phyloP scores from a whole-genome alignment of 2,329 filamentous ascomycete species.

The Xylariaceae sp. region DNA sequence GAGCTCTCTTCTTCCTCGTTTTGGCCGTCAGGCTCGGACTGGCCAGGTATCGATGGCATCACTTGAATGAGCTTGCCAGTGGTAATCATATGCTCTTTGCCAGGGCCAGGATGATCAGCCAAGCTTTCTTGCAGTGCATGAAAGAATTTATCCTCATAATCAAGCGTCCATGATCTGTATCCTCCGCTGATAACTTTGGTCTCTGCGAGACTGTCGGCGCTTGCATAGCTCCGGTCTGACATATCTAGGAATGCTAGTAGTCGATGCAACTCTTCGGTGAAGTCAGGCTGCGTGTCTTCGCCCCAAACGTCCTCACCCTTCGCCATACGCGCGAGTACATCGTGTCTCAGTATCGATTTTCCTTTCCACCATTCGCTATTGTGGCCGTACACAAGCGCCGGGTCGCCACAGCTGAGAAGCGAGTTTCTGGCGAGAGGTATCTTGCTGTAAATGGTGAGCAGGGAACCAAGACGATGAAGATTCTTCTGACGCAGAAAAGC shows the following conservation, averaged over 20 bases:
- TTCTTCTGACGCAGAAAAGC: conserved; percentile 44
- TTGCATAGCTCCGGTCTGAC: conserved; percentile 56
- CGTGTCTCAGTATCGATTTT: conserved; percentile 41
- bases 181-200: conserved; percentile 32
- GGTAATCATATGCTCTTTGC: conserved; percentile 24
- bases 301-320: conserved; percentile 31
- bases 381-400: conserved; percentile 47
- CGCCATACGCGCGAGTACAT: conserved; percentile 34
- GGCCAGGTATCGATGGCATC: conserved; percentile 2
- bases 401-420: conserved; percentile 41
- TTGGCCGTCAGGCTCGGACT: conserved; percentile 25
- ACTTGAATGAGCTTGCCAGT: conserved; percentile 23
- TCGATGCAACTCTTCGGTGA: conserved; percentile 54
- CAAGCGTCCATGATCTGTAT: conserved; percentile 35
- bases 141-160: conserved; percentile 42
- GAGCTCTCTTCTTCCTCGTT: conserved; percentile 24
- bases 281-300: conserved; percentile 33
- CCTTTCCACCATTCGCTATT: conserved; percentile 59
- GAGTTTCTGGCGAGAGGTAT: conserved; percentile 55
- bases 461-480: conserved; percentile 44
- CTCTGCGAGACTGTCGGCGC: conserved; percentile 44
- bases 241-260: conserved; percentile 58
- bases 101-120: conserved; percentile 18
- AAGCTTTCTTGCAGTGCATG: conserved; percentile 24
- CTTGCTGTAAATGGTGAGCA: conserved; percentile 55